A percentile compares a stretch with the other conserved stretches of the same genome.
phyloP scores from a whole-genome alignment of 306 rosid species.

The Urtica urens region DNA sequence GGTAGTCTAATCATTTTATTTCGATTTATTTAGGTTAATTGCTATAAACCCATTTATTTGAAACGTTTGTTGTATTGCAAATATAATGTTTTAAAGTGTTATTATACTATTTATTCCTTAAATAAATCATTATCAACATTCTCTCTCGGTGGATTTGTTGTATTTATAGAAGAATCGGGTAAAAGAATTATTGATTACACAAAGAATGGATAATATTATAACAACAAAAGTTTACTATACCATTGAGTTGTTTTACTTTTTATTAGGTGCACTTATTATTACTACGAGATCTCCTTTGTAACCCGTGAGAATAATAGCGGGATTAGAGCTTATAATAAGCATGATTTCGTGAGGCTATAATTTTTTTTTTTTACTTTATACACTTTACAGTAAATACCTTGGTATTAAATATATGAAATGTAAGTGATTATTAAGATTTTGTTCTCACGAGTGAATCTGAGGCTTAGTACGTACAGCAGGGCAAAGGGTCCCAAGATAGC shows the following conservation, averaged over 20 bases:
- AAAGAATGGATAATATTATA: background rate
- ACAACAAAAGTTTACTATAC: too few relatives aligned
- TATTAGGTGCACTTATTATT: background rate
- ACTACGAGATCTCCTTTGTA: background rate
- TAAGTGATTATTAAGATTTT: conserved; percentile 4
- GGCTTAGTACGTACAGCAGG: conserved; percentile 10
- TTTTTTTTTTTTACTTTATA: too few relatives aligned
- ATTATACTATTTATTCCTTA: too few relatives aligned
- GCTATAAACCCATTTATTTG: too few relatives aligned
- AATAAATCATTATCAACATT: too few relatives aligned
- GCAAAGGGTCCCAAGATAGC: conserved; percentile 10
- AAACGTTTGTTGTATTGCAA: too few relatives aligned
- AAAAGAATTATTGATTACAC: background rate
- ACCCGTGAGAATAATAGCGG: conserved; percentile 1
- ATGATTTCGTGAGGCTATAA: background rate
- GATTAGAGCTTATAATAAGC: background rate
- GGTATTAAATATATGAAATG: background rate
- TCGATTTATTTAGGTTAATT: too few relatives aligned
- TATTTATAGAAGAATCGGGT: too few relatives aligned
- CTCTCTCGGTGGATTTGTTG: too few relatives aligned
- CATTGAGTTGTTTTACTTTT: too few relatives aligned
- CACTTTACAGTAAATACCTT: conserved; percentile 12
- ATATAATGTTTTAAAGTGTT: too few relatives aligned
- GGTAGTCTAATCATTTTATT: too few relatives aligned
- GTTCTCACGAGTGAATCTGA: conserved; percentile 6